These are phyloP conservation scores for Fraxinus xanthoxyloides DNA, from an alignment of 305 asterid species.

Conservation along the genomic window DNA sequence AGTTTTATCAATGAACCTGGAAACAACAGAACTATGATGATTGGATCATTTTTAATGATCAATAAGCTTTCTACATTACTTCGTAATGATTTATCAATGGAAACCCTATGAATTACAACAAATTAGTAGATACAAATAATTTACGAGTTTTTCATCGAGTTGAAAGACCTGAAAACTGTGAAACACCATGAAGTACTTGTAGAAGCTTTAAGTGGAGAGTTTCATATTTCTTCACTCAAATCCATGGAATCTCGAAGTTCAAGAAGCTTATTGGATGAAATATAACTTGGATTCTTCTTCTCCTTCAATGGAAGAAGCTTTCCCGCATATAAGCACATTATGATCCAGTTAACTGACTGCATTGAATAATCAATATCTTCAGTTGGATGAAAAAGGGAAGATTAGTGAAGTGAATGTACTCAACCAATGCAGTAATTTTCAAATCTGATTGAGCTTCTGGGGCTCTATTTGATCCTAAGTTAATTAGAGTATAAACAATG, in stretches of 20 bases:
- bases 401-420: neutral
- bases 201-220: constrained; percentile 6
- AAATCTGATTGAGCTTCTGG: neutral
- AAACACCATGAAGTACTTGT: constrained; percentile 23
- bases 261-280: constrained; percentile 36
- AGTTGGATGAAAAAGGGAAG: constrained; percentile 14
- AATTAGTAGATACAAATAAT: constrained; percentile 3
- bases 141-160: neutral
- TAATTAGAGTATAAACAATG: constrained; percentile 1
- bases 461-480: constrained; percentile 1
- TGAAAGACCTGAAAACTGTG: neutral
- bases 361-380: constrained; percentile 17
- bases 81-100: neutral
- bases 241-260: constrained; percentile 34
- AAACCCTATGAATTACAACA: neutral
- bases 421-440: neutral
- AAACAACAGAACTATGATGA: neutral
- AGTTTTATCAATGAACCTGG: neutral
- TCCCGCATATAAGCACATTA: constrained; percentile 65
- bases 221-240: constrained; percentile 68
- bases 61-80: neutral
- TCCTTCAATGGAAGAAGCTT: constrained; percentile 54
- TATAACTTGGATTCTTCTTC: constrained; percentile 28
- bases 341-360: constrained; percentile 77
- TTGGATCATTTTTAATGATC: neutral